phyloP scores from a whole-genome alignment of 148 eudicot species.

The Rheum nobile region DNA sequence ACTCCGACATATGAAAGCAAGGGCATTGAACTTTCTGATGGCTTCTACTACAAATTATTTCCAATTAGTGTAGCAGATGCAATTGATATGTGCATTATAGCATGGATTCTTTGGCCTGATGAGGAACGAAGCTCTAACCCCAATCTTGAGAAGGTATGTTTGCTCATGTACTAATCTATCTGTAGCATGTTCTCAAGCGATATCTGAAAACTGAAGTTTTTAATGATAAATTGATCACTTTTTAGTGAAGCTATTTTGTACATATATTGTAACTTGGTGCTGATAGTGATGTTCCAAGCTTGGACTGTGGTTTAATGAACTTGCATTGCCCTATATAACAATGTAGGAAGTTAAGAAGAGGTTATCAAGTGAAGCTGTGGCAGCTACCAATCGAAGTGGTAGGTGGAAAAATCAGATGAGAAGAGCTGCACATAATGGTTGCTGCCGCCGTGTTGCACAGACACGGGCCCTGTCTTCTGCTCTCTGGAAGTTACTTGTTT shows the following conservation, averaged over 20 bases:
- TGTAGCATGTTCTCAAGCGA: not conserved
- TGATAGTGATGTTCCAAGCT: not conserved
- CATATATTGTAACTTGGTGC: not conserved
- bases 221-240: not conserved
- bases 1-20: constrained; percentile 34
- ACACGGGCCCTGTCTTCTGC: constrained; percentile 63
- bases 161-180: not conserved
- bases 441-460: constrained; percentile 90
- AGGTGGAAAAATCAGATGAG: constrained; percentile 99
- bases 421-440: constrained; percentile 93
- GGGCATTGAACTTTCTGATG: constrained; percentile 51
- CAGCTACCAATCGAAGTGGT: constrained; percentile 74
- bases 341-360: constrained; percentile 80
- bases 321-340: not conserved
- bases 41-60: constrained; percentile 42
- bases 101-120: constrained; percentile 99
- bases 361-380: constrained; percentile 75
- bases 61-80: constrained; percentile 36
- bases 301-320: constrained; percentile 5
- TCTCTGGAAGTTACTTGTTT: constrained; percentile 76
- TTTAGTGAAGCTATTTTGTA: not conserved
- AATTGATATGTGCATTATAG: constrained; percentile 57
- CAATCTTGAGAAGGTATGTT: constrained; percentile 75
- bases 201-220: not conserved
- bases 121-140: constrained; percentile 86